Percentiles rank a stretch among this genome's conserved stretches.
These are phyloP conservation scores for Hypoxylon cercidicola DNA, from an alignment of 495 filamentous ascomycete species.

Conservation along the genomic window DNA sequence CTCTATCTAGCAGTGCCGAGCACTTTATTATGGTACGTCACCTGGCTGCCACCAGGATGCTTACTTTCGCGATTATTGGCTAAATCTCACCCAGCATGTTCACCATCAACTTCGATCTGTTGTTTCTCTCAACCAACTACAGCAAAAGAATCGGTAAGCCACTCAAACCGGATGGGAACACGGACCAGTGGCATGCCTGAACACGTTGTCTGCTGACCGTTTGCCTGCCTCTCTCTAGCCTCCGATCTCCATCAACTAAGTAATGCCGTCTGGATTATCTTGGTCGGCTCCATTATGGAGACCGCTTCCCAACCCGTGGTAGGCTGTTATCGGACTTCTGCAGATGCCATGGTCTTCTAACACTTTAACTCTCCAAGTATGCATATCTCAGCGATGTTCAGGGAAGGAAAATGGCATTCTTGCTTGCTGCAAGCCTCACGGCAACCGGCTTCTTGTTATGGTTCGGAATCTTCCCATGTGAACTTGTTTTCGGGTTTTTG, in stretches of 20 bases:
- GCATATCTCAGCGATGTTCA: constrained; percentile 13
- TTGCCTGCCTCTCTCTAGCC: background rate
- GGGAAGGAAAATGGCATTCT: constrained; percentile 7
- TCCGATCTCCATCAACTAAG: constrained; percentile 12
- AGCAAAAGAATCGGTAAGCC: constrained; percentile 16
- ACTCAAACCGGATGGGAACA: background rate
- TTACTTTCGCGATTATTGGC: background rate
- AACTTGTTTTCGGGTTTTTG: background rate
- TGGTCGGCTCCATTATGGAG: constrained; percentile 12
- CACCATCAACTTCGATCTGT: constrained; percentile 14
- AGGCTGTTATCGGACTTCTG: background rate
- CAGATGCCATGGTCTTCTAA: background rate
- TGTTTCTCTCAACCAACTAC: constrained; percentile 17
- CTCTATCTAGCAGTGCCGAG: constrained; percentile 7
- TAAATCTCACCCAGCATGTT: constrained; percentile 4
- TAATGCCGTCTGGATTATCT: constrained; percentile 11
- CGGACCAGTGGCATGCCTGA: background rate
- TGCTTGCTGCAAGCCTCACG: constrained; percentile 9
- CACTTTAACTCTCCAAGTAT: constrained; percentile 1
- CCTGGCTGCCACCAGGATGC: background rate
- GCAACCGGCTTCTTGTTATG: constrained; percentile 6
- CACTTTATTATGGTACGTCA: constrained; percentile 8
- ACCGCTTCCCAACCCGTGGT: constrained; percentile 7
- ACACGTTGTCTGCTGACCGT: background rate
- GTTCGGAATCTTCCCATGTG: background rate